Evolutionary conservation across 208 protist species (phyloP).

Genomic region (Wallacemonas sp.): DNA sequence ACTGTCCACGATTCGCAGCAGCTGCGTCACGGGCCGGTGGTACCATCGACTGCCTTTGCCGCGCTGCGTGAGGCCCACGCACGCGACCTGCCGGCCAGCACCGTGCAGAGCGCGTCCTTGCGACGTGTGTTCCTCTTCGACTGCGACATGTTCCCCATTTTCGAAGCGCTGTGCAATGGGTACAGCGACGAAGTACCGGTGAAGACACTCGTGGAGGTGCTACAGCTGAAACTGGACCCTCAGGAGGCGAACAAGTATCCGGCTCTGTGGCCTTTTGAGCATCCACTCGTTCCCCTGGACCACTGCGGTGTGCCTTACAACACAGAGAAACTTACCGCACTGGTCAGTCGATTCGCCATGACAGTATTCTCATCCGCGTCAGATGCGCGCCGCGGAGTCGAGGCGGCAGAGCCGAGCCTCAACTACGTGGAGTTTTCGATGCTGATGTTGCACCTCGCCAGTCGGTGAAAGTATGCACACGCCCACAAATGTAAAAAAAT

Average conservation of each 20-base stretch:
- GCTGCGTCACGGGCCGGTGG: background rate
- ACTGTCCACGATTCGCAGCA: background rate
- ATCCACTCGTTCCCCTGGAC: constrained; percentile 70
- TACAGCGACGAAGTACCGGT: constrained; percentile 29
- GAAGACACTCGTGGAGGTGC: constrained; percentile 34
- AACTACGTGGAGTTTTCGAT: constrained; percentile 88
- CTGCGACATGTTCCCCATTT: constrained; percentile 35
- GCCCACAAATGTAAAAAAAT: too few species aligned
- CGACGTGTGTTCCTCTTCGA: constrained; percentile 11
- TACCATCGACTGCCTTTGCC: background rate
- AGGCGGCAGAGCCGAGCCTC: constrained; percentile 24
- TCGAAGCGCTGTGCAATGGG: constrained; percentile 30
- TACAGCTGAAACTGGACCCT: constrained; percentile 41
- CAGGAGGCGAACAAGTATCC: constrained; percentile 14
- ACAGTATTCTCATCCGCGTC: constrained; percentile 20
- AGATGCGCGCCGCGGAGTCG: background rate
- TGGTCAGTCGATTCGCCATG: constrained; percentile 58
- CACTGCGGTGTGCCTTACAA: constrained; percentile 74
- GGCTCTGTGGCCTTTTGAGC: constrained; percentile 40
- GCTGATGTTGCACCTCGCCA: constrained; percentile 77
- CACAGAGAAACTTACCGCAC: constrained; percentile 33
- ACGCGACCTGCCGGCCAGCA: background rate
- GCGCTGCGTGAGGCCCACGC: background rate
- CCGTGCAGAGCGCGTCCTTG: background rate
- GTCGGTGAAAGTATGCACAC: too few species aligned